Evolutionary conservation across 2,329 filamentous ascomycete species (phyloP).

Genomic region (Aspergillus thermomutatus): DNA sequence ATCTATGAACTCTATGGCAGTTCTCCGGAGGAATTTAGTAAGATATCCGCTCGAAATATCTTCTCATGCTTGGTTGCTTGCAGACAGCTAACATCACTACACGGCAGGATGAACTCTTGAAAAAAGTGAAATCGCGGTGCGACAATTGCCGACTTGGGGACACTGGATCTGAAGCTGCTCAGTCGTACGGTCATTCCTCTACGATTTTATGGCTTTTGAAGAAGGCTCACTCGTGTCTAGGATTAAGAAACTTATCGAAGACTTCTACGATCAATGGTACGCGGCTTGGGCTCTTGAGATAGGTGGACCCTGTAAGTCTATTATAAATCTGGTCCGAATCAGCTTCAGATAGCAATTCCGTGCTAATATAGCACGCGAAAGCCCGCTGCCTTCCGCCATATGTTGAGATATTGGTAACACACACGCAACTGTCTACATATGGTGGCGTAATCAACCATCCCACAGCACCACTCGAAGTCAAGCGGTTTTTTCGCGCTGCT

Average conservation of each 20-base stretch:
- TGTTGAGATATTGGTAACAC: conserved; percentile 70
- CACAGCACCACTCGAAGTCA: conserved; percentile 66
- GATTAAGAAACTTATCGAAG: conserved; percentile 60
- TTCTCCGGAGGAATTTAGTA: conserved; percentile 65
- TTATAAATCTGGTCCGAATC: neutral
- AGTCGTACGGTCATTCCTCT: conserved; percentile 24
- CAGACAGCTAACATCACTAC: neutral
- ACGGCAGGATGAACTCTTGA: conserved; percentile 30
- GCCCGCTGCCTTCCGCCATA: conserved; percentile 59
- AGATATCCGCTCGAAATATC: conserved; percentile 13
- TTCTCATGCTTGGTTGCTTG: neutral
- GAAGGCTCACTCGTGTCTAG: conserved; percentile 8
- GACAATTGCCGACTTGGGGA: conserved; percentile 32
- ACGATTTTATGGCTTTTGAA: conserved; percentile 6
- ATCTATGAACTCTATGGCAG: conserved; percentile 68
- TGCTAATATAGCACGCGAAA: conserved; percentile 44
- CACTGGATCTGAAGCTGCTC: conserved; percentile 31
- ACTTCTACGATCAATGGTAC: conserved; percentile 65
- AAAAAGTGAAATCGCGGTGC: conserved; percentile 33
- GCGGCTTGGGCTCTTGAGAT: conserved; percentile 60
- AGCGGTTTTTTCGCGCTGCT: conserved; percentile 69
- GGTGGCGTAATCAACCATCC: conserved; percentile 72
- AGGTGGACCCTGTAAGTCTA: conserved; percentile 47
- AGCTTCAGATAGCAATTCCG: neutral
- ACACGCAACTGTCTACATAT: conserved; percentile 72